Evolutionary conservation across 1,139 yeast species (phyloP), one percentile per base, ranked within the genome.

Genomic region (Pichia sp.): DNA sequence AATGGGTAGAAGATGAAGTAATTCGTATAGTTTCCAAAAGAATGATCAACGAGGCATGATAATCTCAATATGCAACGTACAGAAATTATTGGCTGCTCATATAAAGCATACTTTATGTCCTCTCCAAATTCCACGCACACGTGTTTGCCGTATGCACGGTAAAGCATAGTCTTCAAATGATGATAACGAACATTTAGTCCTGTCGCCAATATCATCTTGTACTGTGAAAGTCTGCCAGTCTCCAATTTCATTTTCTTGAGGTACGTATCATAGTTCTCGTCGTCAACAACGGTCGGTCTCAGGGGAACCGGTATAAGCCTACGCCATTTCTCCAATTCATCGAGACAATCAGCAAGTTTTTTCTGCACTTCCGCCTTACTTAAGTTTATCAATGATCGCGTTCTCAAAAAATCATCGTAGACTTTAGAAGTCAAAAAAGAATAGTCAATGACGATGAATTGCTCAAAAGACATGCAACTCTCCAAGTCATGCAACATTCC

Each of bases 301-400:
- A 52, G 28, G 4, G 15, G 15, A 11, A 36, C 39, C 0, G 62
- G 62, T 16, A 56, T 29, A 14, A 42, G 42, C 29, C 36, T 11
- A 30, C 48, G 45, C 59, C 59, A 57, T 12, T 32, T 22, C 16
- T 55, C 56, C 11, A 56, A 36, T 22, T 51, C 55, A 8, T 40
- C 27, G 6, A 53, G 38, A 26, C 49, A 29, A 2, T 32, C 24
- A 13, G 31, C 18, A 14, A 48, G 37, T 3, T 31, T 39, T 1
- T 37, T 24, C 10, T 35, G 14, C 1, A 49, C 44, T 24, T 53
- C 45, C 8, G 33, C 32, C 5, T 38, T 27, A 4, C 48, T 34
- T 32, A 44, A 45, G 11, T 46, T 41, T 4, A 31, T 34, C 16
- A 53, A 22, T 12, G 58, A 48, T 17, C 46, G 46, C 2, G 59